Conservation (phyloP, 208 protist genomes). For the Trypanosoma conorhini region DNA sequence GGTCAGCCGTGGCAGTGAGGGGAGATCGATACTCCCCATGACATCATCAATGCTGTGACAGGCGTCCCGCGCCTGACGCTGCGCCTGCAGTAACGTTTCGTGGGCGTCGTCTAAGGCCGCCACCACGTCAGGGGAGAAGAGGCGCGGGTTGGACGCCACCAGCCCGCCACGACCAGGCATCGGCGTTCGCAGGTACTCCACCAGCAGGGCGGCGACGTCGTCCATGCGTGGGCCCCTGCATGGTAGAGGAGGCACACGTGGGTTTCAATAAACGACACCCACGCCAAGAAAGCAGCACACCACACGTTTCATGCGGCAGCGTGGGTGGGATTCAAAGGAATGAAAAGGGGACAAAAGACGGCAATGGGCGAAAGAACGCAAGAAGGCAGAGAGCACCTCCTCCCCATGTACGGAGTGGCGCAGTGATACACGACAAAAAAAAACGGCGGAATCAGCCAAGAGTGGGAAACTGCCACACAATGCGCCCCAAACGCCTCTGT, state of each 20-base stretch:
- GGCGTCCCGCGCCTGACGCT: conserved; percentile 38
- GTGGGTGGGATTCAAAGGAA: neutral
- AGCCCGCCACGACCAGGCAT: conserved; percentile 14
- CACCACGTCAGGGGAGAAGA: conserved; percentile 39
- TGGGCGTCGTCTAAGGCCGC: conserved; percentile 41
- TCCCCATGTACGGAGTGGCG: too few relatives aligned
- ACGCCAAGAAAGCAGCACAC: neutral
- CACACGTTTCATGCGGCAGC: neutral
- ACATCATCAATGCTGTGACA: conserved; percentile 50
- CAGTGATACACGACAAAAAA: neutral
- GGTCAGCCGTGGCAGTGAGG: conserved; percentile 34
- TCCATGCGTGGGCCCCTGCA: neutral
- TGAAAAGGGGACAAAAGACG: neutral
- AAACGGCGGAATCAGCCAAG: neutral
- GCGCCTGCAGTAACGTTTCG: conserved; percentile 29
- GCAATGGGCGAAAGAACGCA: too few relatives aligned
- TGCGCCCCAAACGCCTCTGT: too few relatives aligned
- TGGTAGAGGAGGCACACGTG: neutral
- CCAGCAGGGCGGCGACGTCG: conserved; percentile 29
- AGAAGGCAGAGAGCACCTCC: too few relatives aligned
- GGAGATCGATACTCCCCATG: conserved; percentile 38
- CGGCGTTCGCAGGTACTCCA: conserved; percentile 30
- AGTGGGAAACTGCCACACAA: too few relatives aligned
- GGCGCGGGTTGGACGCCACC: conserved; percentile 16
- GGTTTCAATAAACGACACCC: neutral